Evolutionary conservation across 129 eudicot species (phyloP), one percentile per base, ranked within the genome.

Genomic region (Heracleum sosnowskyi): DNA sequence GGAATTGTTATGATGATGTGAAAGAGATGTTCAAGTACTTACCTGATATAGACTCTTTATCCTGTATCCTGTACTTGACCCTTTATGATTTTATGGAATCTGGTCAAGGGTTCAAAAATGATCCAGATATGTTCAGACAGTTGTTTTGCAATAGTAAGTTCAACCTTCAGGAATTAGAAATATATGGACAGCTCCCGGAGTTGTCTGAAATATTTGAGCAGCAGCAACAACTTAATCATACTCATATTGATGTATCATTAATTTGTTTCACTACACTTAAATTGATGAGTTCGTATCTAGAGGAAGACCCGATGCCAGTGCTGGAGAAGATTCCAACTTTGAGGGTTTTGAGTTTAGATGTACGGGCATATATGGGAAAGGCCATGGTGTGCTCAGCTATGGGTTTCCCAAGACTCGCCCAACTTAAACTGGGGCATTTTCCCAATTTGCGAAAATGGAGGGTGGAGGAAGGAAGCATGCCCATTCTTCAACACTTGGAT

Each of bases 241-340:
- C 15, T 24, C n/a, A 55, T 24, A 1, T 55, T 1, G 22, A 31
- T 15, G 3, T 1, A 11, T 66, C 35, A 13, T 11, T 33, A 0
- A 66, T 66, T 12, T 1, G 39, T 33, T 12, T 31, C 39, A 66
- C 72, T 39, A 66, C 0, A 0, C 4, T 66, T 28, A 3, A 4
- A 11, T 11, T 66, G 24, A 0, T 0, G 0, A 0, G 1, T 12
- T 64, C 72, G 0, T 0, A 1, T 7, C 39, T 29, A 28, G 17
- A 29, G 22, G 34, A 29, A 12, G 72, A 29, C 9, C 71, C 37
- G 18, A 26, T 31, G 35, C 20, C 22, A 64, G 22, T 33, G 31
- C 22, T 64, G 18, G 71, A 31, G 71, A 64, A 29, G 71, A 28
- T 64, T 64, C 39, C 71, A 4, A 64, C 37, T 11, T 15, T 26